Base-by-base conservation (phyloP, 805 yeast species). In the Yamadazyma nakazawae region DNA sequence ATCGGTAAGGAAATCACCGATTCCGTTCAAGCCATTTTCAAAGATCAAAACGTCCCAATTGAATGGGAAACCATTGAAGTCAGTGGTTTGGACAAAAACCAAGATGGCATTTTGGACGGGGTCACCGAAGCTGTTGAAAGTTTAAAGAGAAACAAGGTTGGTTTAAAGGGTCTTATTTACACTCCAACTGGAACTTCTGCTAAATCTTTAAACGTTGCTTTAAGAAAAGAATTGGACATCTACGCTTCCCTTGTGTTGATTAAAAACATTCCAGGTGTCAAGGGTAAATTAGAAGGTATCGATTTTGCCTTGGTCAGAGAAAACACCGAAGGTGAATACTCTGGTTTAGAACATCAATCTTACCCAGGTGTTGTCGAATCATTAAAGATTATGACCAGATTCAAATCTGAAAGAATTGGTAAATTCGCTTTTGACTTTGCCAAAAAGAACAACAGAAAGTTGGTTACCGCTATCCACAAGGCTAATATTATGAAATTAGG, bases 401-500 rank as follows among this genome's bases (percentile, higher is more conserved):
- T 80, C 75, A 91, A 92, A 77, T 85, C 96, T 48, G 99, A 94
- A 80, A 85, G 99, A 76, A 88, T 92, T 59, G 97, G 97, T 58
- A 86, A 91, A 74, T 92, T 92, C 62, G 98, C 98, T 35, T 92
- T 89, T 63, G 98, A 92, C 74, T 92, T 87, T 60, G 98, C 98
- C 54, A 76, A 79, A 67, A 88, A 85, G 75, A 88, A 94, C 79
- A 81, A 86, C 78, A 88, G 98, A 78, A 83, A 85, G 70, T 74
- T 80, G 59, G 98, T 92, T 52, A 90, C 97, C 45, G 97, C 97
- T 58, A 94, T 92, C 64, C 99, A 92, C 84, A 92, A 92, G 77
- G 99, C 99, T 58, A 94, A 94, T 81, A 92, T 92, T 65, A 92
- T 92, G 99, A 92, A 92, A 78, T 82, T 90, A 66, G 96, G 96